Evolutionary conservation across 2,329 filamentous ascomycete species (phyloP).

Genomic region (Colletotrichum sojae): DNA sequence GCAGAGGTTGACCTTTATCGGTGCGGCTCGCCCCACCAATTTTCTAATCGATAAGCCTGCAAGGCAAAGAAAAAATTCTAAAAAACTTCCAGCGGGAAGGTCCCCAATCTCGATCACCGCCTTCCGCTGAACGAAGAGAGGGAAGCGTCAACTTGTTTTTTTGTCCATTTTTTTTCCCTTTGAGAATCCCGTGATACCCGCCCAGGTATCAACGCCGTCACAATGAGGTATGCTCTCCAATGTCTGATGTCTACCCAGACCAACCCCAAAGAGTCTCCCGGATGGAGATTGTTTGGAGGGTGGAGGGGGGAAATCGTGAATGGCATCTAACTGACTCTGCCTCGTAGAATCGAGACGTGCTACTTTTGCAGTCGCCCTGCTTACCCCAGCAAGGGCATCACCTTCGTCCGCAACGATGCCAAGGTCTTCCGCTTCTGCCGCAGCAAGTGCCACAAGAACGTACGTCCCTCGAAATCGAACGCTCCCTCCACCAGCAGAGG

Average conservation of each 20-base stretch:
- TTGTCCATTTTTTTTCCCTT: neutral
- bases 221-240: conserved; percentile 38
- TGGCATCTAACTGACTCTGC: conserved; percentile 4
- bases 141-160: conserved; percentile 29
- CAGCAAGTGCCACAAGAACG: conserved; percentile 73
- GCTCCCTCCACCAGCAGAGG: too few species aligned
- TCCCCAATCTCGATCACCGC: conserved; percentile 32
- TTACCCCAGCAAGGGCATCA: conserved; percentile 68
- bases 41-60: conserved; percentile 35
- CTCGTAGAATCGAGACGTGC: conserved; percentile 59
- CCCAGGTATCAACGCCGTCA: conserved; percentile 36
- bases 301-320: too few species aligned
- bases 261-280: neutral
- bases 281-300: too few species aligned
- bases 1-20: conserved; percentile 8
- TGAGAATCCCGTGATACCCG: conserved; percentile 32
- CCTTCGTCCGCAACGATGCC: conserved; percentile 58
- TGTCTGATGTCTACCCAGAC: neutral
- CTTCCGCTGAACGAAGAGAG: conserved; percentile 32
- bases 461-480: conserved; percentile 49
- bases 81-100: conserved; percentile 36
- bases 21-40: conserved; percentile 27
- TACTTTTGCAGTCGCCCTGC: conserved; percentile 64
- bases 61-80: conserved; percentile 38
- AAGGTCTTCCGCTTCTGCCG: conserved; percentile 72